Conservation (phyloP, 73 alveolate species). For the Symbiodinium natans region DNA sequence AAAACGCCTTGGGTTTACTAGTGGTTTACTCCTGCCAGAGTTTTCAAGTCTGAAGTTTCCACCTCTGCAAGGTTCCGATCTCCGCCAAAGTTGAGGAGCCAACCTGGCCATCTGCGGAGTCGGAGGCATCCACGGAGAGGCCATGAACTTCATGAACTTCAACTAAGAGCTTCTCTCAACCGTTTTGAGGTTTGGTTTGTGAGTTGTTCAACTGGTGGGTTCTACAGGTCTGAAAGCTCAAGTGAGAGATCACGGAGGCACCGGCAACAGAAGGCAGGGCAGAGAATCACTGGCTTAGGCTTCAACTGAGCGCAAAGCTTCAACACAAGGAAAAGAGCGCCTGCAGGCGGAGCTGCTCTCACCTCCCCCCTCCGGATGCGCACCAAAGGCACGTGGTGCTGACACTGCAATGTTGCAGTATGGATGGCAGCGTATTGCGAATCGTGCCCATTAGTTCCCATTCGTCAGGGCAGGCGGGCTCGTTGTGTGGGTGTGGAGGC, state of each 20-base stretch:
- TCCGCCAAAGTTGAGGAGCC: background rate
- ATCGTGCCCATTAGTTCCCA: too few relatives aligned
- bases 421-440: too few relatives aligned
- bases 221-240: background rate
- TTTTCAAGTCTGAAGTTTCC: too few relatives aligned
- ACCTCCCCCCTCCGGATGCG: background rate
- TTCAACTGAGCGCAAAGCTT: background rate
- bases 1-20: too few relatives aligned
- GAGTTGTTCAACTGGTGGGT: too few relatives aligned
- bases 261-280: background rate
- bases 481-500: background rate
- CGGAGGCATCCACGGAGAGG: background rate
- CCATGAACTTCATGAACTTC: too few relatives aligned
- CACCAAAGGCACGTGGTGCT: background rate
- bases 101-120: background rate
- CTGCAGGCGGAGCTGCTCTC: background rate
- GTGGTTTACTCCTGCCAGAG: too few relatives aligned
- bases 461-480: background rate
- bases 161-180: too few relatives aligned
- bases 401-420: background rate
- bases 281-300: too few relatives aligned
- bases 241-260: background rate
- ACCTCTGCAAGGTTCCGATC: background rate
- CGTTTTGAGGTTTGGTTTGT: too few relatives aligned
- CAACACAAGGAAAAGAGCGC: background rate